A percentile compares a stretch with the other conserved stretches of the same genome.
These are phyloP conservation scores for Chlorella sp. DNA, from an alignment of 139 green algal genomes.

Conservation along the genomic window DNA sequence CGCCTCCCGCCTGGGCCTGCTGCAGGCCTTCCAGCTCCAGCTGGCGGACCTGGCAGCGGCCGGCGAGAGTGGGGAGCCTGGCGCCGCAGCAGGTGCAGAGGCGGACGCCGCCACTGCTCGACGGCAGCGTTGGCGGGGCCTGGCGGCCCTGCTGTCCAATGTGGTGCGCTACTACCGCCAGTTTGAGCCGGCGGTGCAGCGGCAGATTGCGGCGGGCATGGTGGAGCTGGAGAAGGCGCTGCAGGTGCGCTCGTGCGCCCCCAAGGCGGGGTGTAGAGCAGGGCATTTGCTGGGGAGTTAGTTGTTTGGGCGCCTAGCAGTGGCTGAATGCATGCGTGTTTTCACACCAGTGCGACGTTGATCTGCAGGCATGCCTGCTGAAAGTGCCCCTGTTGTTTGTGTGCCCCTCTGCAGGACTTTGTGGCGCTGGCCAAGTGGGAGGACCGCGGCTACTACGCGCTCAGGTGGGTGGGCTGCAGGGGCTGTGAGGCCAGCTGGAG, in stretches of 20 bases:
- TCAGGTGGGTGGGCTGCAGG: conserved; percentile 50
- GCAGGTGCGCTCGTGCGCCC: conserved; percentile 19
- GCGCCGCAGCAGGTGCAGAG: background rate
- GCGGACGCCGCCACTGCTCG: background rate
- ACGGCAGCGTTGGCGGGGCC: background rate
- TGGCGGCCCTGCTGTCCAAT: conserved; percentile 74
- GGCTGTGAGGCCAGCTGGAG: background rate
- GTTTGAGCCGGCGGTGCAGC: conserved; percentile 68
- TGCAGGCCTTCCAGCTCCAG: conserved; percentile 65
- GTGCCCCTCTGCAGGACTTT: conserved; percentile 75
- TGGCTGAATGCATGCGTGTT: background rate
- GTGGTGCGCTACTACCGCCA: conserved; percentile 85
- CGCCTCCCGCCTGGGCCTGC: conserved; percentile 74
- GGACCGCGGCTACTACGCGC: conserved; percentile 92
- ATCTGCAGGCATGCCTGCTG: no score
- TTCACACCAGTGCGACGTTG: no score
- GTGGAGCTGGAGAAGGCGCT: conserved; percentile 86
- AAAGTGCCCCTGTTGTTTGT: no score
- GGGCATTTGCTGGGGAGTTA: background rate
- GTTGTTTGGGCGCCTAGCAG: background rate
- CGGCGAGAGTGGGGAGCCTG: background rate
- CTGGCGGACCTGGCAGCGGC: conserved; percentile 19
- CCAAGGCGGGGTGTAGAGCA: background rate
- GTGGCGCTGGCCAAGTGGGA: conserved; percentile 97
- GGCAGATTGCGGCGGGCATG: conserved; percentile 60